Base-by-base conservation (phyloP, 2,329 filamentous ascomycete species). In the Fusarium bulbicola region DNA sequence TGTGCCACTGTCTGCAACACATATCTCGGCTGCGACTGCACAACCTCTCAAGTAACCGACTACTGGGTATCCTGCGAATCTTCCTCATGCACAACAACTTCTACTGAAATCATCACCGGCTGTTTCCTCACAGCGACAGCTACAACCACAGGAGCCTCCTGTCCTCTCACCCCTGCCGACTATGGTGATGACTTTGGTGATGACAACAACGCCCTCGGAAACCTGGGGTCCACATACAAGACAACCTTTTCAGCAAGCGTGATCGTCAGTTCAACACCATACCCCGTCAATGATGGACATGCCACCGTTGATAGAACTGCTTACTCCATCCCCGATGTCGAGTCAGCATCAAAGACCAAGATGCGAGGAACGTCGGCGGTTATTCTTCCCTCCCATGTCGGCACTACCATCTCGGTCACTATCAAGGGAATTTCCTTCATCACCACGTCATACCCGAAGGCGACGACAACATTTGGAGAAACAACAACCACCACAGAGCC, bases 21-120 rank as follows among this genome's bases (percentile, higher is more conserved):
- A 8, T 69, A 67, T 15, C 36, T 67, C 5, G 63, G 66, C 30
- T 69, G 63, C 40, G 66, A 69, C 46, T 67, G 63, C 10, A 62
- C 63, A 13, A 69, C 66, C 5, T 67, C 66, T 6, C 21, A n/a
- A 21, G 52, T 63, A 18, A 67, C 63, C 42, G 63, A 69, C 42
- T 67, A 69, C 11, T 69, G 66, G 66, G 63, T 69, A 63, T 69
- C 52, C 10, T 69, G 63, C 30, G 20, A 59, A 4, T 57, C 63
- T 16, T 39, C 52, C 5, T 67, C 63, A 13, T 69, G 63, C 30
- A 67, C 58, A 0, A 69, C 66, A 0, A 69, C 63, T 5, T 57
- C 63, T 1, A 58, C 57, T 15, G 40, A 66, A 32, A 13, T 69
- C 32, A 63, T 69, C 30, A 69, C 66, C 0, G 63, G 57, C 11